These are phyloP conservation scores for Crithidia acanthocephali DNA, from an alignment of 208 protist species.

Conservation along the genomic window DNA sequence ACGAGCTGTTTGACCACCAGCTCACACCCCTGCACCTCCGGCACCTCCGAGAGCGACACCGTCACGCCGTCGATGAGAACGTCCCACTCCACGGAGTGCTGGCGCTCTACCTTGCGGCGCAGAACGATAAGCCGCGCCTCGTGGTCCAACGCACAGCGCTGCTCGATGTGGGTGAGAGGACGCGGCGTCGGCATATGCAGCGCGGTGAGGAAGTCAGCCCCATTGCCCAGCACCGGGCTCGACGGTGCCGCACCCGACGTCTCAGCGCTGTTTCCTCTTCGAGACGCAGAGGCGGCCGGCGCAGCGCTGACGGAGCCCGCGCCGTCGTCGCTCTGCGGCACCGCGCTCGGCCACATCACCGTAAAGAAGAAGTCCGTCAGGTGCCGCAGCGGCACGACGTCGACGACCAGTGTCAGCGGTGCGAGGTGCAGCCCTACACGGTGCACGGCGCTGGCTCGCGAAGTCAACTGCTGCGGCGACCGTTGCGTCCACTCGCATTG, in stretches of 20 bases:
- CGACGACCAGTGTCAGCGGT: slow-evolving; percentile 16
- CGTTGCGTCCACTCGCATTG: slow-evolving; percentile 22
- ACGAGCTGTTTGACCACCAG: slow-evolving; percentile 7
- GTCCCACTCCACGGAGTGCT: slow-evolving; percentile 30
- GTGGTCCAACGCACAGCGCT: slow-evolving; percentile 19
- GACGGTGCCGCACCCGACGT: neutral
- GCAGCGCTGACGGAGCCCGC: neutral
- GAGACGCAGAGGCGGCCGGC: too few species aligned
- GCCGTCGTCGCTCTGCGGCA: neutral
- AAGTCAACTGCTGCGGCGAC: slow-evolving; percentile 20
- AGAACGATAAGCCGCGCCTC: slow-evolving; percentile 24
- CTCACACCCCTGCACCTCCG: slow-evolving; percentile 30
- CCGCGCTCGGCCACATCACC: slow-evolving; percentile 19
- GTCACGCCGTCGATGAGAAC: slow-evolving; percentile 23
- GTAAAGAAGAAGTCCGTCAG: slow-evolving; percentile 32
- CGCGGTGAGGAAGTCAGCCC: slow-evolving; percentile 8
- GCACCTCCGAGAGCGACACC: slow-evolving; percentile 28
- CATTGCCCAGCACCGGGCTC: neutral
- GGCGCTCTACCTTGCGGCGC: slow-evolving; percentile 27
- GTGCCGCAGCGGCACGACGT: slow-evolving; percentile 28
- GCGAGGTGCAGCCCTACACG: slow-evolving; percentile 7
- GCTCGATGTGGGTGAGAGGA: slow-evolving; percentile 18
- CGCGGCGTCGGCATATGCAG: slow-evolving; percentile 5
- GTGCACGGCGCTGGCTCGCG: slow-evolving; percentile 19
- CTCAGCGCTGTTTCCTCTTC: too few species aligned